A percentile compares a stretch with the other conserved stretches of the same genome.
These are phyloP conservation scores for Talaromyces trachyspermus DNA, from an alignment of 495 filamentous ascomycete genomes.

Conservation along the genomic window DNA sequence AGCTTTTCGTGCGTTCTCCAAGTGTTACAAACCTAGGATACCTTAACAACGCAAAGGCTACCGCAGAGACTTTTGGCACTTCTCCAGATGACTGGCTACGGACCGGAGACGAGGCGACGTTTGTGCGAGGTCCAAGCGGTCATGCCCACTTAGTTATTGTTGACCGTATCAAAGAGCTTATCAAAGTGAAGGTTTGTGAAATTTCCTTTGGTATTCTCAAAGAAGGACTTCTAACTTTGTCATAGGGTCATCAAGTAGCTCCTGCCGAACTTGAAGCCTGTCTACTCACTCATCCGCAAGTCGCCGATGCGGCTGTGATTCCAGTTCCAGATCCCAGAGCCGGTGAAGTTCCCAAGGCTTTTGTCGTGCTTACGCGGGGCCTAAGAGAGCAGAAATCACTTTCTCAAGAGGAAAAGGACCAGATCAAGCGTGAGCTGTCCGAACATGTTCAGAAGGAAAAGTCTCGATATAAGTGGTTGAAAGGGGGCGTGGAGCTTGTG, in stretches of 20 bases:
- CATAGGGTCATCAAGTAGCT: conserved; percentile 72
- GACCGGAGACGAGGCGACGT: conserved; percentile 66
- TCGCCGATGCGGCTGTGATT: conserved; percentile 69
- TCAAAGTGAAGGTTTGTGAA: conserved; percentile 80
- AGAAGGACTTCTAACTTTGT: too few species aligned
- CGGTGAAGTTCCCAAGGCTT: conserved; percentile 72
- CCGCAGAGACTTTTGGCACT: conserved; percentile 67
- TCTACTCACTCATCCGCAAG: conserved; percentile 60
- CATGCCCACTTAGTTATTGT: conserved; percentile 66
- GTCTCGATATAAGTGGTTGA: conserved; percentile 81
- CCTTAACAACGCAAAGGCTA: conserved; percentile 76
- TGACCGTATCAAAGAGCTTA: conserved; percentile 74
- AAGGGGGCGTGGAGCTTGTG: conserved; percentile 73
- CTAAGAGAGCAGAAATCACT: too few species aligned
- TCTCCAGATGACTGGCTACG: conserved; percentile 43
- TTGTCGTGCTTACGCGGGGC: conserved; percentile 63
- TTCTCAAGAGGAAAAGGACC: too few species aligned
- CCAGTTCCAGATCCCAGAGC: conserved; percentile 54
- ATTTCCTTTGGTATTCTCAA: too few species aligned
- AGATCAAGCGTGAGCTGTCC: too few species aligned
- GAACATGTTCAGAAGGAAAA: conserved; percentile 81
- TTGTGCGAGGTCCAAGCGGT: conserved; percentile 47
- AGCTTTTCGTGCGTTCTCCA: conserved; percentile 68
- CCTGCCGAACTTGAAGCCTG: conserved; percentile 74
- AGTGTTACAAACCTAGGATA: conserved; percentile 78